These are phyloP conservation scores for Apiotrichum siamense DNA, from an alignment of 1,284 basidiomycete genomes.

Conservation along the genomic window DNA sequence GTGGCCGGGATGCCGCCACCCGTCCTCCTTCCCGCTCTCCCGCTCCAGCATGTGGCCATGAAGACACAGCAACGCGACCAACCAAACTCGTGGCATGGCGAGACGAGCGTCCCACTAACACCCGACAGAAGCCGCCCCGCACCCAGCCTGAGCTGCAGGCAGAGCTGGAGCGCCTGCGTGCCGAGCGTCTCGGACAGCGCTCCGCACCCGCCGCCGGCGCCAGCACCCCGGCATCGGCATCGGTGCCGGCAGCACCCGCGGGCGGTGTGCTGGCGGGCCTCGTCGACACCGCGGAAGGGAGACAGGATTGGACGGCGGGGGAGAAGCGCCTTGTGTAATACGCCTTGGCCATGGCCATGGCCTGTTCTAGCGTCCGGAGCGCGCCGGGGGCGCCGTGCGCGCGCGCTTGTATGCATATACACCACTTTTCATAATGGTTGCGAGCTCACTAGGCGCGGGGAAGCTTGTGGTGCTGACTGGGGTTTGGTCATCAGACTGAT, in stretches of 20 bases:
- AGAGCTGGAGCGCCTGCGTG: constrained; percentile 31
- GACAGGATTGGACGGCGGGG: constrained; percentile 15
- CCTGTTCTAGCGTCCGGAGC: not conserved
- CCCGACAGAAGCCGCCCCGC: constrained; percentile 32
- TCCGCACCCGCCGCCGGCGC: not conserved
- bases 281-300: not conserved
- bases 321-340: constrained; percentile 18
- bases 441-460: too few species aligned
- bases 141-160: constrained; percentile 28
- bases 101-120: too few species aligned
- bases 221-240: not conserved
- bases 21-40: too few species aligned
- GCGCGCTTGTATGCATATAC: not conserved
- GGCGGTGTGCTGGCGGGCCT: not conserved
- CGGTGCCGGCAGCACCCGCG: not conserved
- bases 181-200: constrained; percentile 15
- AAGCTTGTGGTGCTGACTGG: too few species aligned
- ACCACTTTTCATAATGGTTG: not conserved
- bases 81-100: too few species aligned
- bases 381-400: too few species aligned
- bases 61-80: not conserved
- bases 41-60: too few species aligned
- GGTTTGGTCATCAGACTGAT: too few species aligned
- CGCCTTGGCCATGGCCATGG: not conserved
- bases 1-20: too few species aligned